These are phyloP conservation scores for Raddia distichophylla DNA, from an alignment of 176 grass and related monocot genomes.

Conservation along the genomic window DNA sequence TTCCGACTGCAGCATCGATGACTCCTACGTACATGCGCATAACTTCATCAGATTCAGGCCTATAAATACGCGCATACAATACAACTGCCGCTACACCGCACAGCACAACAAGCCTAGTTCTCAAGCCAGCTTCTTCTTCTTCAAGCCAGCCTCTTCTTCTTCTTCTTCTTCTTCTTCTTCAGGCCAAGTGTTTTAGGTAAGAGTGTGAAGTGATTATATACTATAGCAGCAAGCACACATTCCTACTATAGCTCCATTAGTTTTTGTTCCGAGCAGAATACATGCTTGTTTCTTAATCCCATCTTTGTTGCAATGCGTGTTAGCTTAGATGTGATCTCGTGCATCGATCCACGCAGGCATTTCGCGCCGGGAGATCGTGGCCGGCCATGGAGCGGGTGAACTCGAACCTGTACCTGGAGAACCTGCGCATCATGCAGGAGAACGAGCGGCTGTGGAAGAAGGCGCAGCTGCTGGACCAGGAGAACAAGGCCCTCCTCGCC, in stretches of 20 bases:
- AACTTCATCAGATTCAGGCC: not conserved
- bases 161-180: not conserved
- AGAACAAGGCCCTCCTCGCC: slow-evolving; percentile 64
- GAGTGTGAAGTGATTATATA: not conserved
- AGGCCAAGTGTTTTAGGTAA: not conserved
- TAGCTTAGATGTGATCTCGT: too few species aligned
- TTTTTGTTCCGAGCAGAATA: too few species aligned
- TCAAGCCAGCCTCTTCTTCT: not conserved
- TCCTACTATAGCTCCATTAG: too few species aligned
- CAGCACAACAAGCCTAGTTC: not conserved
- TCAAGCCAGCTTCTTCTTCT: not conserved
- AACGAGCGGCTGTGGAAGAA: slow-evolving; percentile 71
- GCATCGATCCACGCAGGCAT: too few species aligned
- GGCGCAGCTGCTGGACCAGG: slow-evolving; percentile 57
- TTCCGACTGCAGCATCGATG: not conserved
- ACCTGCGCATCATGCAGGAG: slow-evolving; percentile 65
- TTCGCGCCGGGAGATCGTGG: too few species aligned
- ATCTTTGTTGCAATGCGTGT: too few species aligned
- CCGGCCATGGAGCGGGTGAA: slow-evolving; percentile 46
- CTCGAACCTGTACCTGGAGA: slow-evolving; percentile 57
- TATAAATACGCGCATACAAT: slow-evolving; percentile 10
- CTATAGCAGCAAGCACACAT: too few species aligned
- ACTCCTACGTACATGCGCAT: not conserved
- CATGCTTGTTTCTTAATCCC: too few species aligned
- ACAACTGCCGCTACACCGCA: too few species aligned